These are phyloP conservation scores for Yarrowia hollandica DNA, from an alignment of 805 yeast species.

Conservation along the genomic window DNA sequence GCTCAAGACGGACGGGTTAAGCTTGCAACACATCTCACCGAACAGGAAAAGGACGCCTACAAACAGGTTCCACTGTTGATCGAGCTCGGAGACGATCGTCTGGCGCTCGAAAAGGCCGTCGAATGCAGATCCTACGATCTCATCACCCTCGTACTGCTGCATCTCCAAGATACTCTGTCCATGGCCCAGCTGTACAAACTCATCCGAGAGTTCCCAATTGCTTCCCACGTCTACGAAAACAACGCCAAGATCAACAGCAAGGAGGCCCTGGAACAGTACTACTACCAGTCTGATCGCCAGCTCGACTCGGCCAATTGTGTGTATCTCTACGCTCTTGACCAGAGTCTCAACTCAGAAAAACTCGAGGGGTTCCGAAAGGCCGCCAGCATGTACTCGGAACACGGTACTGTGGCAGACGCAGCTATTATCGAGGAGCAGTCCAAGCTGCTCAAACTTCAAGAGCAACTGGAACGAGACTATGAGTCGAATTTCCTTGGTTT, in stretches of 20 bases:
- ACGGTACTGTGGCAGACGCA: slow-evolving; percentile 38
- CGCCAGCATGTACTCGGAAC: slow-evolving; percentile 42
- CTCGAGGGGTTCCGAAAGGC: slow-evolving; percentile 39
- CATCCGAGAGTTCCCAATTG: slow-evolving; percentile 51
- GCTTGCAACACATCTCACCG: slow-evolving; percentile 65
- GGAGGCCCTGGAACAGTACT: slow-evolving; percentile 53
- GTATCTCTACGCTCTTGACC: slow-evolving; percentile 38
- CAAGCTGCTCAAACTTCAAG: slow-evolving; percentile 49
- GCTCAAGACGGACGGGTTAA: slow-evolving; percentile 76
- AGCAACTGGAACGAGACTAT: slow-evolving; percentile 47
- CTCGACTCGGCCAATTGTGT: slow-evolving; percentile 50
- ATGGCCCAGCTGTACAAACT: slow-evolving; percentile 68
- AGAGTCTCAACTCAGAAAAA: slow-evolving; percentile 32
- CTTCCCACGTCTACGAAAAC: slow-evolving; percentile 46
- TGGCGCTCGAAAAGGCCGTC: slow-evolving; percentile 68
- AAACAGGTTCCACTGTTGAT: slow-evolving; percentile 64
- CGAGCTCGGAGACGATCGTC: slow-evolving; percentile 67
- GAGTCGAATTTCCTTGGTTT: slow-evolving; percentile 44
- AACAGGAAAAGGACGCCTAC: slow-evolving; percentile 62
- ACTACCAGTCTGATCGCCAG: slow-evolving; percentile 63
- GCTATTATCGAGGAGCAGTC: slow-evolving; percentile 49
- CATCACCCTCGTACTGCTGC: slow-evolving; percentile 55
- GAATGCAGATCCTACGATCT: slow-evolving; percentile 62
- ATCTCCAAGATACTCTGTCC: slow-evolving; percentile 56
- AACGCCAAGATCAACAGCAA: slow-evolving; percentile 41